Conservation (phyloP, 352 stramenopile genomes). For the Phytopythium sindhum region DNA sequence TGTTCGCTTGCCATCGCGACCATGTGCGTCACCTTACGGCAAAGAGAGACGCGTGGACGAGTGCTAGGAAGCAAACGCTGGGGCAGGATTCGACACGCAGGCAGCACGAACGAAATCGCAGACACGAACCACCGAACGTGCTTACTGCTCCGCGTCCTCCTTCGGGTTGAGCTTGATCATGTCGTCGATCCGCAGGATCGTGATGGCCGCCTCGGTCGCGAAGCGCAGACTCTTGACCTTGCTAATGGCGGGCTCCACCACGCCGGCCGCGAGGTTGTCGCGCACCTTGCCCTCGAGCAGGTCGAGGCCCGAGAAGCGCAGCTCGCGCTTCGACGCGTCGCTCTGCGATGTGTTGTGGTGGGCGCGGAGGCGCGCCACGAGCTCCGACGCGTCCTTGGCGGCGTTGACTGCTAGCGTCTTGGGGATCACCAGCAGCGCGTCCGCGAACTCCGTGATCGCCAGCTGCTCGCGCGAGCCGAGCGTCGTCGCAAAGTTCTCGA, state of each 20-base stretch:
- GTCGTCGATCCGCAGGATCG: conserved; percentile 99
- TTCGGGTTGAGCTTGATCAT: conserved; percentile 96
- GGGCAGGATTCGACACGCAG: not conserved
- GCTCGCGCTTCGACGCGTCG: conserved; percentile 65
- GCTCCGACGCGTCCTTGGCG: conserved; percentile 98
- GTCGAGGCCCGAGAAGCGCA: conserved; percentile 94
- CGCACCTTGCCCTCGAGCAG: conserved; percentile 93
- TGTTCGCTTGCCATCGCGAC: not conserved
- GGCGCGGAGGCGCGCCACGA: conserved; percentile 96
- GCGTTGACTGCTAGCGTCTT: conserved; percentile 99
- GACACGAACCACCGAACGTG: conserved; percentile 14
- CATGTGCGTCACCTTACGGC: not conserved
- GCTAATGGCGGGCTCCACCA: conserved; percentile 99
- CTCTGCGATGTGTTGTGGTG: conserved; percentile 96
- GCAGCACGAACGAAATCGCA: not conserved
- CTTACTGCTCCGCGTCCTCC: conserved; percentile 77
- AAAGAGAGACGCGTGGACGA: not conserved
- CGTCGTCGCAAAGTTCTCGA: conserved; percentile 98
- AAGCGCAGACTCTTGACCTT: conserved; percentile 99
- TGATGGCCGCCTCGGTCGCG: conserved; percentile 99
- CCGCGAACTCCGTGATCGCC: conserved; percentile 98
- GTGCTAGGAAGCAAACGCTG: not conserved
- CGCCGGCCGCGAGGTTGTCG: conserved; percentile 95
- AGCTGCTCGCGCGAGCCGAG: conserved; percentile 97
- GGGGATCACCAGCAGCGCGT: conserved; percentile 97